These are phyloP conservation scores for Xylariaceae sp. DNA, from an alignment of 2,329 filamentous ascomycete species.

Conservation along the genomic window DNA sequence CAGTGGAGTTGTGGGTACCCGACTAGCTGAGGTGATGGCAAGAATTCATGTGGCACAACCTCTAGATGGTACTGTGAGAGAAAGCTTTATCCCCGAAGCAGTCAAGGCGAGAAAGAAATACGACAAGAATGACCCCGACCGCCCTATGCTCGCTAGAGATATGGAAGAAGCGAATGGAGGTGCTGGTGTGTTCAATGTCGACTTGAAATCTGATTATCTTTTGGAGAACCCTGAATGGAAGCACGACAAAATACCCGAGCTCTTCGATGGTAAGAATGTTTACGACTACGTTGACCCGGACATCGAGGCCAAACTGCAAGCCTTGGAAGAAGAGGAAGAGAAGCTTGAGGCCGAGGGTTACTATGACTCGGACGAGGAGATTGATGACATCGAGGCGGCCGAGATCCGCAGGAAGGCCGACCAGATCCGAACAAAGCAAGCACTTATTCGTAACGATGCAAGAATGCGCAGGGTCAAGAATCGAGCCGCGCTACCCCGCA, in stretches of 20 bases:
- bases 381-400: conserved; percentile 87
- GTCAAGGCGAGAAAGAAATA: conserved; percentile 84
- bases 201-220: conserved; percentile 86
- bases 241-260: conserved; percentile 91
- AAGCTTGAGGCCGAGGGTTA: conserved; percentile 88
- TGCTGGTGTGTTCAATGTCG: conserved; percentile 93
- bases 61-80: conserved; percentile 76
- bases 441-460: conserved; percentile 90
- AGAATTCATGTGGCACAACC: conserved; percentile 98
- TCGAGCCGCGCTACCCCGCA: conserved; percentile 88
- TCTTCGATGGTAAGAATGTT: conserved; percentile 95
- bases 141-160: conserved; percentile 81
- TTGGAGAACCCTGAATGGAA: conserved; percentile 93
- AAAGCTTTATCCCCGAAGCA: conserved; percentile 88
- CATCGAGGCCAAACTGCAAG: conserved; percentile 89
- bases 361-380: conserved; percentile 83
- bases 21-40: conserved; percentile 87
- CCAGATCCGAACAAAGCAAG: conserved; percentile 92
- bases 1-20: conserved; percentile 76
- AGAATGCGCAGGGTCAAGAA: conserved; percentile 99
- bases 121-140: conserved; percentile 86
- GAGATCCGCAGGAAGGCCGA: conserved; percentile 92
- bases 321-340: conserved; percentile 94
- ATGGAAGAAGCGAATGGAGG: conserved; percentile 91
- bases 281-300: conserved; percentile 97